Evolutionary conservation across 2,329 filamentous ascomycete species (phyloP), one percentile per base, ranked within the genome.

Genomic region (Fusarium kyushuense): DNA sequence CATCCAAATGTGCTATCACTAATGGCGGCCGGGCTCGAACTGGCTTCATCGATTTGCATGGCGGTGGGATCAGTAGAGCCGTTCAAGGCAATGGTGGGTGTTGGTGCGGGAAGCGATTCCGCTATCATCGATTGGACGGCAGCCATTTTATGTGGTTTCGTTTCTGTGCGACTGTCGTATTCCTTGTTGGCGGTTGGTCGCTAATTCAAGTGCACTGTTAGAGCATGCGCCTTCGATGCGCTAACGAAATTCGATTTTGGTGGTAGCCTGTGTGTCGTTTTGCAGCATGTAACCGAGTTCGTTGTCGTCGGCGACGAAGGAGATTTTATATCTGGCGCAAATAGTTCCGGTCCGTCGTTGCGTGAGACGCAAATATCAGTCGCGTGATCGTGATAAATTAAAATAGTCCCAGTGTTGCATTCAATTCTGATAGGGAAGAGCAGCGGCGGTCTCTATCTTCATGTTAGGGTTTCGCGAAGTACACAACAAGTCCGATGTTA

Each of bases 1-100:
- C 81, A 83, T 60, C 80, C 81, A 58, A 84, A 80, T 27, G 78
- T 80, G 49, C 78, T 76, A n/a, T 79, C 79, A 40, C 77, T 79
- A 27, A 76, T 69, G 63, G 78, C 72, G 16, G 72, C 69, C 38
- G 77, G 77, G 38, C 76, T 77, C 46, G 79, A 75, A 38, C 75
- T 76, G 27, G 75, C 70, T 54, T 76, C 76, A 45, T 81, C 81
- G 38, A 80, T 60, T 32, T 80, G 77, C 65, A 79, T 71, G 29
- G 53, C 62, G 49, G 70, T 56, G 41, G 76, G 67, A 27, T 64
- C 71, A 16, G 74, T 58, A 42, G 71, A 54, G 32, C 71, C 71
- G 47, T 75, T 73, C 56, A 76, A 68, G 42, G 68, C 54, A 45
- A 74, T 57, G 51, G 64, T 54, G 46, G 72, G 63, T 12, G 57